Evolutionary conservation across 1,284 basidiomycete genomes (phyloP), one percentile per base, ranked within the genome.

Genomic region (Fomitiporia mediterranea): DNA sequence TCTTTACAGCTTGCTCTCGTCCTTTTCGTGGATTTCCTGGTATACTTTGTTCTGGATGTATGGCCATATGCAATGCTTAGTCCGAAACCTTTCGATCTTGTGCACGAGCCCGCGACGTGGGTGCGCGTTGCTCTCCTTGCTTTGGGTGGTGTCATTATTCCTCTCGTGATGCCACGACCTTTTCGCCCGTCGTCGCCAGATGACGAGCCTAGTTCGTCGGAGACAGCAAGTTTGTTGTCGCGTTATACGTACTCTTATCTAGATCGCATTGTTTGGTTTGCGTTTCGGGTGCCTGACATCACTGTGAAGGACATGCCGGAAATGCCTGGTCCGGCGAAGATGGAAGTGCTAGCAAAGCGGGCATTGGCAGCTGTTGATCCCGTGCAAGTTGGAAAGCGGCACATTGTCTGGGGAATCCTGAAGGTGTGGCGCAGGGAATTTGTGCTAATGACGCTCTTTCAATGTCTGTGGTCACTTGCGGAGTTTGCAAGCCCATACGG

Each of bases 31-130:
- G 71, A 71, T 0, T 77, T 74, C 62, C 63, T 53, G 2, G 67
- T 81, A 0, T 82, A 75, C 63, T 66, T 68, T 11, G 80, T 79
- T 60, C 73, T 80, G 42, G 78, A 83, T 62, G 60, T 82, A 23
- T 77, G 72, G 66, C 81, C 81, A 0, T 61, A 79, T 5, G 63
- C 73, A 23, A 79, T 78, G 0, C 75, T 66, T 60, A 66, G 70
- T 37, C 66, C 74, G 5, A 49, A 46, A 3, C 75, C 79, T 0
- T 62, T 68, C 1, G 80, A 83, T 60, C 60, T 64, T n/a, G 53
- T 64, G 2, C 70, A 73, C 38, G 71, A 72, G 13, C 48, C 62
- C 17, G 35, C 72, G 17, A 62, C 74, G 4, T 75, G 72, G 72
- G 56, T 60, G 1, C 71, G 72, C 58, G 52, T 72, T 66, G 51